Percentiles rank a stretch among this genome's conserved stretches.
Conservation (phyloP, 176 grass and related monocot species). For the Poa pratensis region DNA sequence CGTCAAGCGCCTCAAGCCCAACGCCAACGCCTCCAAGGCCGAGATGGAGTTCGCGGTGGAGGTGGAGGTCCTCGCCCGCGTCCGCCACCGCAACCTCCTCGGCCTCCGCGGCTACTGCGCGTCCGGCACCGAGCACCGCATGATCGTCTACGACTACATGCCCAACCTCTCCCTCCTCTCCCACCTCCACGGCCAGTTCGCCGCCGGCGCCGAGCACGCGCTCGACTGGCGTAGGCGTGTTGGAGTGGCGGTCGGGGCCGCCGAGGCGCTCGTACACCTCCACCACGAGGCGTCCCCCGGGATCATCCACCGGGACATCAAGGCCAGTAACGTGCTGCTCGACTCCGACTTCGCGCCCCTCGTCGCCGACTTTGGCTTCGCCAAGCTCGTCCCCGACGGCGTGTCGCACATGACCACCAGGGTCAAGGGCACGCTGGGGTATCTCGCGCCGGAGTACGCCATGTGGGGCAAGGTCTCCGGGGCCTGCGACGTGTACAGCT, state of each 20-base stretch:
- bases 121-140: conserved; percentile 49
- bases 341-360: conserved; percentile 38
- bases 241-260: conserved; percentile 49
- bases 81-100: conserved; percentile 66
- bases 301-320: conserved; percentile 86
- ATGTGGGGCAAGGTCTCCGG: conserved; percentile 80
- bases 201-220: conserved; percentile 18
- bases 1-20: conserved; percentile 70
- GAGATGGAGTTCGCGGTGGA: conserved; percentile 89
- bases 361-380: conserved; percentile 74
- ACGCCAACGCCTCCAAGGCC: conserved; percentile 70
- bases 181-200: conserved; percentile 70
- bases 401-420: conserved; percentile 75
- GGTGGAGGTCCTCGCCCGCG: conserved; percentile 68
- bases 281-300: conserved; percentile 67
- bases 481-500: conserved; percentile 75
- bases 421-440: conserved; percentile 61
- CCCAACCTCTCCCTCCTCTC: conserved; percentile 73
- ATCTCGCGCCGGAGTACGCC: conserved; percentile 55
- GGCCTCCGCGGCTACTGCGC: conserved; percentile 72
- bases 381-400: conserved; percentile 67
- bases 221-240: conserved; percentile 58
- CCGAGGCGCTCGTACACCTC: conserved; percentile 60
- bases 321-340: conserved; percentile 66
- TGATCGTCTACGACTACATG: conserved; percentile 91